Percentiles rank a stretch among this genome's conserved stretches.
Evolutionary conservation across 176 grass and related monocot species (phyloP).

Genomic region (Saccharum spontaneum): DNA sequence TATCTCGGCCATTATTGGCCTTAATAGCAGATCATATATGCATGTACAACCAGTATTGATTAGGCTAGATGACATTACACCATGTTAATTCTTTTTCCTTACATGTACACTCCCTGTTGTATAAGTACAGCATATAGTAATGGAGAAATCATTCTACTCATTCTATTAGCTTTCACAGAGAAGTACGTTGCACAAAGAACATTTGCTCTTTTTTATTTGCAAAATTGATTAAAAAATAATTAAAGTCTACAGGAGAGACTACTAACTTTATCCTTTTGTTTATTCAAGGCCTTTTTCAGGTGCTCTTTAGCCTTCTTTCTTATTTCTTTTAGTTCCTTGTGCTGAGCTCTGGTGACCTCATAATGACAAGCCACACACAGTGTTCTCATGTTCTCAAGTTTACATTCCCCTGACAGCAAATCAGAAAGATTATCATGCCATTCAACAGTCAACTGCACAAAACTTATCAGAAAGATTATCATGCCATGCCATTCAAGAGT

Average conservation of each 20-base stretch:
- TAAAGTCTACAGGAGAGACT: slow-evolving; percentile 25
- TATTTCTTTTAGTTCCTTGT: slow-evolving; percentile 49
- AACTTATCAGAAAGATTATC: slow-evolving; percentile 39
- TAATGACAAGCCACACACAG: slow-evolving; percentile 92
- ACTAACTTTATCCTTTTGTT: slow-evolving; percentile 57
- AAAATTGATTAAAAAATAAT: neutral
- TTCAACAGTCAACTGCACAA: neutral
- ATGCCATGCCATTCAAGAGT: slow-evolving; percentile 16
- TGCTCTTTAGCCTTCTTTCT: slow-evolving; percentile 68
- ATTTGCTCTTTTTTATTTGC: neutral
- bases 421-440: slow-evolving; percentile 37
- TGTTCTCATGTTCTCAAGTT: slow-evolving; percentile 92
- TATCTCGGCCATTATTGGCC: neutral
- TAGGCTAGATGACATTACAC: neutral
- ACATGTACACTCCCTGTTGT: neutral
- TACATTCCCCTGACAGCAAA: slow-evolving; percentile 73
- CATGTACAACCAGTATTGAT: neutral
- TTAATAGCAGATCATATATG: too few species aligned
- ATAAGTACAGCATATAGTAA: neutral
- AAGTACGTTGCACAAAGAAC: neutral
- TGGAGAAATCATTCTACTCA: neutral
- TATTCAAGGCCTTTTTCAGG: slow-evolving; percentile 66
- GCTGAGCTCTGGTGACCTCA: slow-evolving; percentile 62
- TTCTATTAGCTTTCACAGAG: neutral
- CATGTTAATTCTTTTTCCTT: neutral